Percentiles rank a stretch among this genome's conserved stretches.
phyloP scores from a whole-genome alignment of 179 eudicot species.

The Dionaea muscipula region DNA sequence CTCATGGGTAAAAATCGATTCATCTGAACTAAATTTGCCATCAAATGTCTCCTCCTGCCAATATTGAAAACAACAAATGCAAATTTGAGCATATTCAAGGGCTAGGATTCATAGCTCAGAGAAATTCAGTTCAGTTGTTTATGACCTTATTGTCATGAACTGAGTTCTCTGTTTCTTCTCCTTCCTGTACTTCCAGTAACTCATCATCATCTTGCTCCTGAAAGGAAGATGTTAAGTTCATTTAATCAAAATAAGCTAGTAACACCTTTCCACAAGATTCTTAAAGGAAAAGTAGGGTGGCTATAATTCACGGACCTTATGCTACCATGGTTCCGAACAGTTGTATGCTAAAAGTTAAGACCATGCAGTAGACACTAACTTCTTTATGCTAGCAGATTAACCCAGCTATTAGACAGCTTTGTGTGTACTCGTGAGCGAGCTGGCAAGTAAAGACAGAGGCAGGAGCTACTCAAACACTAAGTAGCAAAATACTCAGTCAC shows the following conservation, averaged over 20 bases:
- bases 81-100: not conserved
- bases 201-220: slow-evolving; percentile 93
- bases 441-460: no score
- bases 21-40: slow-evolving; percentile 30
- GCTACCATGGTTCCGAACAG: no score
- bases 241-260: not conserved
- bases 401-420: no score
- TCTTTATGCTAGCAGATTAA: no score
- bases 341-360: no score
- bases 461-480: no score
- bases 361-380: no score
- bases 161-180: slow-evolving; percentile 42
- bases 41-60: slow-evolving; percentile 49
- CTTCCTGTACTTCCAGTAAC: slow-evolving; percentile 51
- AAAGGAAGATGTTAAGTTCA: not conserved
- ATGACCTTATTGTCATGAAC: slow-evolving; percentile 41
- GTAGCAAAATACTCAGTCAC: no score
- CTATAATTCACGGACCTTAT: not conserved
- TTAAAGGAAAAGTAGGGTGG: no score
- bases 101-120: slow-evolving; percentile 5
- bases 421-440: no score
- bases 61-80: not conserved
- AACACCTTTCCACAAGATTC: no score
- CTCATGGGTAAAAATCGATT: slow-evolving; percentile 20
- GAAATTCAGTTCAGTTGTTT: slow-evolving; percentile 5